These are phyloP conservation scores for Plasmodium falciparum DNA, from an alignment of 169 alveolate genomes.

Conservation along the genomic window DNA sequence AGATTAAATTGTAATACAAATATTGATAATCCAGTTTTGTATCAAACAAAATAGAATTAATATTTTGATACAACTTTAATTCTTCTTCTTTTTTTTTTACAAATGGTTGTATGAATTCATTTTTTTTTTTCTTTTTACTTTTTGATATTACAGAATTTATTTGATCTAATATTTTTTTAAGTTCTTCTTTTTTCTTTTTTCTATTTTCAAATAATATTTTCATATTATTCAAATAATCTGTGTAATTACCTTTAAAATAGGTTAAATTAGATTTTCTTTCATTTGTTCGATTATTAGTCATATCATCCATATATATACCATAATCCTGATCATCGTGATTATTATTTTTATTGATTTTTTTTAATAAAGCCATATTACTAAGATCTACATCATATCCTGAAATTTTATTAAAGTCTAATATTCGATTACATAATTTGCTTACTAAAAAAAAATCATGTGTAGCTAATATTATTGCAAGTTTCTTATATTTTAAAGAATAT, in stretches of 20 bases:
- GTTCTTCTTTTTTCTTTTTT: conserved; percentile 71
- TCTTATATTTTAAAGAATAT: conserved; percentile 45
- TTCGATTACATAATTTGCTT: conserved; percentile 61
- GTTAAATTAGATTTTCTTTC: conserved; percentile 16
- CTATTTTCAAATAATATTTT: conserved; percentile 50
- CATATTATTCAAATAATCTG: conserved; percentile 58
- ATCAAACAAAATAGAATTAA: conserved; percentile 28
- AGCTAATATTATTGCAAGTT: conserved; percentile 65
- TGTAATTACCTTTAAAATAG: conserved; percentile 45
- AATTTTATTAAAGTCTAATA: conserved; percentile 64
- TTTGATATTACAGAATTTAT: conserved; percentile 43
- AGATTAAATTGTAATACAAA: conserved; percentile 59
- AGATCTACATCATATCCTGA: conserved; percentile 49
- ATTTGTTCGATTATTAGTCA: not conserved
- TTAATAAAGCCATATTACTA: conserved; percentile 28
- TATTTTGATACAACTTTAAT: conserved; percentile 44
- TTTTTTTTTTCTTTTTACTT: conserved; percentile 55
- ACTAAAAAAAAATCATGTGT: conserved; percentile 71
- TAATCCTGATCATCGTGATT: not conserved
- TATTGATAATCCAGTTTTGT: conserved; percentile 39
- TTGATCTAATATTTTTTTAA: conserved; percentile 60
- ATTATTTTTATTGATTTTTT: conserved; percentile 15
- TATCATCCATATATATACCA: not conserved
- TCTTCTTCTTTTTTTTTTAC: conserved; percentile 73
- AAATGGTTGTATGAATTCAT: conserved; percentile 51